A percentile compares a stretch with the other conserved stretches of the same genome.
phyloP scores from a whole-genome alignment of 768 basidiomycete genomes.

The Russula dissimulans region DNA sequence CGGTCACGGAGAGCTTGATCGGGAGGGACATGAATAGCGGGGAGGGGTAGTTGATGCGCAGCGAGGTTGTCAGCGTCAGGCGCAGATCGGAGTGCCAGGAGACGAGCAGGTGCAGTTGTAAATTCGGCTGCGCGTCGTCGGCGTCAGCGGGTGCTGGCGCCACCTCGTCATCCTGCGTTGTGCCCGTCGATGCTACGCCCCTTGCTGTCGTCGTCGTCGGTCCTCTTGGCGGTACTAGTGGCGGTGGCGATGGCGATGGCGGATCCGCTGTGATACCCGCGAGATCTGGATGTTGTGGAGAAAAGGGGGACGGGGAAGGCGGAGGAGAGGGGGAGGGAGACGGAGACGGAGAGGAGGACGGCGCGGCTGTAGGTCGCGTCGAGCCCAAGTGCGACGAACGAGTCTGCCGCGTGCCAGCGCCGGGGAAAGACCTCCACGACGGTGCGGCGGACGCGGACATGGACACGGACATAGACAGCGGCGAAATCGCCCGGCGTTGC shows the following conservation, averaged over 20 bases:
- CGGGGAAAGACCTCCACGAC: slow-evolving; percentile 28
- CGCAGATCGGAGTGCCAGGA: slow-evolving; percentile 84
- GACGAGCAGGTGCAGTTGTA: slow-evolving; percentile 83
- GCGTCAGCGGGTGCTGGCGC: background rate
- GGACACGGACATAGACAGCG: slow-evolving; percentile 15
- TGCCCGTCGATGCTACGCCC: background rate
- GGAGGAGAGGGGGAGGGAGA: background rate
- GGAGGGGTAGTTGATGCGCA: slow-evolving; percentile 95
- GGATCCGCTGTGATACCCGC: slow-evolving; percentile 6
- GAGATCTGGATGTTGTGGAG: background rate
- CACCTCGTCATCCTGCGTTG: background rate
- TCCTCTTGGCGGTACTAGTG: background rate
- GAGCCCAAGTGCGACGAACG: background rate
- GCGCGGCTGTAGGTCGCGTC: background rate
- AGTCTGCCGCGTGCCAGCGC: background rate
- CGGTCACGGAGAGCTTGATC: slow-evolving; percentile 86
- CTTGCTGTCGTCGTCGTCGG: background rate
- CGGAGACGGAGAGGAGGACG: background rate
- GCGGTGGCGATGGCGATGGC: background rate
- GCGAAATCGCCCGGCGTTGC: slow-evolving; percentile 27
- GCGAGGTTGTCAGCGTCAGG: slow-evolving; percentile 81
- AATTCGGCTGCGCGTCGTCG: slow-evolving; percentile 44
- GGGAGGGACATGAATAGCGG: slow-evolving; percentile 95
- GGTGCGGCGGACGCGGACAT: slow-evolving; percentile 23
- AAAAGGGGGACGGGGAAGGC: background rate